These are phyloP conservation scores for Salix dunnii DNA, from an alignment of 345 rosid genomes.

Conservation along the genomic window DNA sequence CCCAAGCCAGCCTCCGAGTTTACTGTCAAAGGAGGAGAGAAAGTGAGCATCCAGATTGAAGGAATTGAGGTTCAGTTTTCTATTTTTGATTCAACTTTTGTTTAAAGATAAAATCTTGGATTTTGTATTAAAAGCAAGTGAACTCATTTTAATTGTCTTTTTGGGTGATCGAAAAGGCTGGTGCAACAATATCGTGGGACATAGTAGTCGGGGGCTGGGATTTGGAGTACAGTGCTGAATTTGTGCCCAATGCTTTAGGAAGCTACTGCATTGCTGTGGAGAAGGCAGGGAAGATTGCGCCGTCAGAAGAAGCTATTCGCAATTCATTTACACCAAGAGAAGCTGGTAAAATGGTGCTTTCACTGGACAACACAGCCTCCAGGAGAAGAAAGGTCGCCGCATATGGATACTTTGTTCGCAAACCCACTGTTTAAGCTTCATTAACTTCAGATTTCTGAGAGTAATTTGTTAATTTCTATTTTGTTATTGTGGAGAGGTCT, in stretches of 20 bases:
- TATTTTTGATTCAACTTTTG: not conserved
- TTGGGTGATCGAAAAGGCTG: conserved; percentile 37
- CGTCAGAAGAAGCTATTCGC: conserved; percentile 66
- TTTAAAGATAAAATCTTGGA: not conserved
- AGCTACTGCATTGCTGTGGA: conserved; percentile 84
- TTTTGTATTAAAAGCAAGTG: no score
- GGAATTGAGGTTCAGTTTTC: conserved; percentile 70
- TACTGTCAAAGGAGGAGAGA: conserved; percentile 88
- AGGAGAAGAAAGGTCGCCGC: conserved; percentile 87
- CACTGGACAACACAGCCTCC: conserved; percentile 80
- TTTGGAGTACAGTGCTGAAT: conserved; percentile 91
- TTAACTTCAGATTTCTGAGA: not conserved
- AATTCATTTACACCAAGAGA: conserved; percentile 70
- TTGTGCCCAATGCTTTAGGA: conserved; percentile 69
- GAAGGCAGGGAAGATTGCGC: conserved; percentile 54
- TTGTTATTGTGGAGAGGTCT: not conserved
- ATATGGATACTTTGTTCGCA: conserved; percentile 79
- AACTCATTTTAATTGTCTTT: no score
- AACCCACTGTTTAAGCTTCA: conserved; percentile 35
- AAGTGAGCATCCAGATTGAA: conserved; percentile 93
- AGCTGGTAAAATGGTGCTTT: conserved; percentile 82
- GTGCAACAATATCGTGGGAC: conserved; percentile 91
- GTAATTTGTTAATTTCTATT: not conserved
- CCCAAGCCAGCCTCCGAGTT: conserved; percentile 90
- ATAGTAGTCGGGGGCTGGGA: conserved; percentile 99